phyloP scores from a whole-genome alignment of 306 rosid species.

The Vigna mungo region DNA sequence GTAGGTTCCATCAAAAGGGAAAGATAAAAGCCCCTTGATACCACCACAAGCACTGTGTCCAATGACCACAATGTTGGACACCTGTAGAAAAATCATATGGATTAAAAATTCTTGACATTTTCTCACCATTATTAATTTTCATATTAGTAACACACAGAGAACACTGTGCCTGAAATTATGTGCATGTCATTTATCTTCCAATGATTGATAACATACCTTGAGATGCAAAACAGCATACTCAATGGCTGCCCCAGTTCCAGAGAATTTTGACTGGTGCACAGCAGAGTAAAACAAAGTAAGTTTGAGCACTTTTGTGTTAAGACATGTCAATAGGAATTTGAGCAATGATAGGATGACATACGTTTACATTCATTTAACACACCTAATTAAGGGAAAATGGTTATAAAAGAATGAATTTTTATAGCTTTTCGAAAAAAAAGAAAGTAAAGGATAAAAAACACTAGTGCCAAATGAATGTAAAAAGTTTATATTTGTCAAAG shows the following conservation, averaged over 20 bases:
- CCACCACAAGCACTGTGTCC: slow-evolving; percentile 98
- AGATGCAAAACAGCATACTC: slow-evolving; percentile 92
- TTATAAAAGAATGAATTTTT: no score
- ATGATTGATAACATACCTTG: slow-evolving; percentile 65
- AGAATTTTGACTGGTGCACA: slow-evolving; percentile 56
- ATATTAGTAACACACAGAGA: background rate
- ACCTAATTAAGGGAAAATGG: no score
- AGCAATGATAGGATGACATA: no score
- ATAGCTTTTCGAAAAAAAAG: no score
- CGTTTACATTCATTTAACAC: no score
- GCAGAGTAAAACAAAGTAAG: slow-evolving; percentile 1
- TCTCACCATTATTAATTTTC: background rate
- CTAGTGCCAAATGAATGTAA: no score
- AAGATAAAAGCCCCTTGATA: slow-evolving; percentile 81
- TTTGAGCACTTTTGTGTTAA: background rate
- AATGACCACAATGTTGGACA: slow-evolving; percentile 69
- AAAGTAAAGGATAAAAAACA: no score
- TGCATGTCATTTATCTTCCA: slow-evolving; percentile 10
- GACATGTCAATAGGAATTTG: background rate
- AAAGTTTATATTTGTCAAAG: no score
- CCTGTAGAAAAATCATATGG: slow-evolving; percentile 50
- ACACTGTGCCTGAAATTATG: background rate
- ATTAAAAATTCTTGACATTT: background rate
- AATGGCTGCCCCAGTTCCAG: slow-evolving; percentile 85
- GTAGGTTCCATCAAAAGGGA: slow-evolving; percentile 67